Evolutionary conservation across 106 monocot species (phyloP).

Genomic region (Allium cepa): DNA sequence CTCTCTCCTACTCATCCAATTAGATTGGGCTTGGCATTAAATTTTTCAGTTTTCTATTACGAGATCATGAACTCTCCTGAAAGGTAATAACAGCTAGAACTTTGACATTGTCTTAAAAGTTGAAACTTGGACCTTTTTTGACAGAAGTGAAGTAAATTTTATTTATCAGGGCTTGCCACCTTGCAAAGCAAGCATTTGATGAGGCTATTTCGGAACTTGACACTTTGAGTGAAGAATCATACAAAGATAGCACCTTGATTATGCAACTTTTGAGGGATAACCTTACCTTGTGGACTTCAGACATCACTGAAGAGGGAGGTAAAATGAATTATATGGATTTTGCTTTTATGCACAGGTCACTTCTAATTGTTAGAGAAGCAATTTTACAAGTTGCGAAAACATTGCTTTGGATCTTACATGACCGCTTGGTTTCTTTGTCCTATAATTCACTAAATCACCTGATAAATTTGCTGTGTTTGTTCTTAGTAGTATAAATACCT

Average conservation of each 20-base stretch:
- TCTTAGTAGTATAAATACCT: too few relatives aligned
- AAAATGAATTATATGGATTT: neutral
- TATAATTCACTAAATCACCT: too few relatives aligned
- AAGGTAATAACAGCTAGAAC: slow-evolving; percentile 10
- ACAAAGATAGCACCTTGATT: slow-evolving; percentile 19
- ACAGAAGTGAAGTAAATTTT: neutral
- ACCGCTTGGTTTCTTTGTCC: too few relatives aligned
- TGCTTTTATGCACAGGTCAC: too few relatives aligned
- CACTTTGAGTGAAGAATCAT: slow-evolving; percentile 18
- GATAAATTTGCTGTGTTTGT: too few relatives aligned
- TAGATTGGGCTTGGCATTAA: slow-evolving; percentile 55
- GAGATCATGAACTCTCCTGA: slow-evolving; percentile 55
- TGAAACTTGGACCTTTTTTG: too few relatives aligned
- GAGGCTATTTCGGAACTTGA: slow-evolving; percentile 18
- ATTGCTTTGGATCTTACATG: too few relatives aligned
- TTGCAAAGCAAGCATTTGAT: slow-evolving; percentile 18
- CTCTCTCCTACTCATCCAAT: slow-evolving; percentile 52
- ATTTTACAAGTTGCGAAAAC: too few relatives aligned
- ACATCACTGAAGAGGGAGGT: slow-evolving; percentile 22
- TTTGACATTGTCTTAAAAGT: too few relatives aligned
- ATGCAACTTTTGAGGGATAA: slow-evolving; percentile 25
- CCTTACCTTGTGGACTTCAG: slow-evolving; percentile 19
- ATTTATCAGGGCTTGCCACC: slow-evolving; percentile 17
- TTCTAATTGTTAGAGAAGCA: too few relatives aligned
- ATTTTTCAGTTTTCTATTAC: slow-evolving; percentile 59